These are phyloP conservation scores for Trichoderma asperelloides DNA, from an alignment of 495 filamentous ascomycete species.

Conservation along the genomic window DNA sequence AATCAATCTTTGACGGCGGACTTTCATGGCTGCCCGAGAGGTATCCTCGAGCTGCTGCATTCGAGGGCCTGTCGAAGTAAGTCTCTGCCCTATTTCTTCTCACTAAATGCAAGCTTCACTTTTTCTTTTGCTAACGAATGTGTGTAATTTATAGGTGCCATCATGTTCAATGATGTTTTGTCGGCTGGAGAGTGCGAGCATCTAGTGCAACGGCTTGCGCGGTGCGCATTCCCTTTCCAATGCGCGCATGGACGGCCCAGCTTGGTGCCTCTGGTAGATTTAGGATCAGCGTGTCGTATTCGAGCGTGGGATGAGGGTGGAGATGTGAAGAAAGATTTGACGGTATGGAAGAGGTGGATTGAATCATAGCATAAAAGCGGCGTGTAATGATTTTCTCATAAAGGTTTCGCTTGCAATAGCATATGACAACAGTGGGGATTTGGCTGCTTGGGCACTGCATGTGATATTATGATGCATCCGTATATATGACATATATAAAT, in stretches of 20 bases:
- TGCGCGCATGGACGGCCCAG: conserved; percentile 82
- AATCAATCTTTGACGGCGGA: conserved; percentile 44
- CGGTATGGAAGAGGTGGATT: conserved; percentile 6
- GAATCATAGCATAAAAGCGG: background rate
- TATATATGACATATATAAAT: background rate
- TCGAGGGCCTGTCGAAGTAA: conserved; percentile 76
- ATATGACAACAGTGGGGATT: background rate
- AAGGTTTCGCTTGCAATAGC: background rate
- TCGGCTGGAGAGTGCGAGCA: conserved; percentile 53
- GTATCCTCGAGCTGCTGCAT: conserved; percentile 80
- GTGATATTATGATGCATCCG: background rate
- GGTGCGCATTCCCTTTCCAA: conserved; percentile 80
- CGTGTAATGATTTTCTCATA: background rate
- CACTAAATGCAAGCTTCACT: conserved; percentile 9
- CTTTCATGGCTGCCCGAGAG: conserved; percentile 60
- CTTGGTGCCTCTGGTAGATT: conserved; percentile 62
- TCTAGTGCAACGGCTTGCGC: conserved; percentile 53
- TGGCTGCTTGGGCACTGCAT: background rate
- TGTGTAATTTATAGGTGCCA: conserved; percentile 40
- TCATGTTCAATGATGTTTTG: conserved; percentile 93
- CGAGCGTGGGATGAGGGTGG: background rate
- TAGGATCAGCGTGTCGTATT: conserved; percentile 22
- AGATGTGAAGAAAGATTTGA: background rate
- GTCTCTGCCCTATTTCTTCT: conserved; percentile 11
- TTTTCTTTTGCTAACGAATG: background rate